Conservation (phyloP, 345 rosid species). For the Eucalyptus rudis region DNA sequence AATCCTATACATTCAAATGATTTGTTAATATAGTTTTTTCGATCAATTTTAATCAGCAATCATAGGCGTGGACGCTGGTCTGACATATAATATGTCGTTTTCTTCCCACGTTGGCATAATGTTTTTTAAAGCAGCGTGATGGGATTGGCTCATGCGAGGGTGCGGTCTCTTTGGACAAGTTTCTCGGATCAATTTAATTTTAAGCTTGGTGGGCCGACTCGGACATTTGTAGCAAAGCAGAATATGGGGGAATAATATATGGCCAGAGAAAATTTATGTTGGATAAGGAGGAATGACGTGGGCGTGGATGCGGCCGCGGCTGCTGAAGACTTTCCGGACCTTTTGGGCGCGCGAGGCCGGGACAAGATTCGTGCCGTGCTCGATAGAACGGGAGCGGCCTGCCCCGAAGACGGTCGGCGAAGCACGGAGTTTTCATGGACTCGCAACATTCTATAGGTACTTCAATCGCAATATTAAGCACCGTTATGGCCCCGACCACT, state of each 20-base stretch:
- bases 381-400: background rate
- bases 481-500: background rate
- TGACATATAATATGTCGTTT: background rate
- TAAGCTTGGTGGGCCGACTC: background rate
- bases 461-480: background rate
- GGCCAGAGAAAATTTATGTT: too few relatives aligned
- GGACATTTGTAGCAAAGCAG: too few relatives aligned
- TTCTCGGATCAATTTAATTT: background rate
- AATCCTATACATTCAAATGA: rapidly evolving
- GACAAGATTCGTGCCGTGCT: too few relatives aligned
- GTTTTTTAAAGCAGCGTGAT: background rate
- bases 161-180: background rate
- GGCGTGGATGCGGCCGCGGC: background rate
- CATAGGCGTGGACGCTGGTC: rapidly evolving
- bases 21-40: rapidly evolving
- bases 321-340: background rate
- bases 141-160: background rate
- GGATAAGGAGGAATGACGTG: too few relatives aligned
- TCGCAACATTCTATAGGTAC: background rate
- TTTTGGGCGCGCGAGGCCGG: too few relatives aligned
- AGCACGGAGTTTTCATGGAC: background rate
- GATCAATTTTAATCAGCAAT: too few relatives aligned
- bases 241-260: too few relatives aligned
- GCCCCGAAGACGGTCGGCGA: background rate
- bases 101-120: background rate